phyloP scores from a whole-genome alignment of 2,329 filamentous ascomycete species.

The Neobulgaria alba region DNA sequence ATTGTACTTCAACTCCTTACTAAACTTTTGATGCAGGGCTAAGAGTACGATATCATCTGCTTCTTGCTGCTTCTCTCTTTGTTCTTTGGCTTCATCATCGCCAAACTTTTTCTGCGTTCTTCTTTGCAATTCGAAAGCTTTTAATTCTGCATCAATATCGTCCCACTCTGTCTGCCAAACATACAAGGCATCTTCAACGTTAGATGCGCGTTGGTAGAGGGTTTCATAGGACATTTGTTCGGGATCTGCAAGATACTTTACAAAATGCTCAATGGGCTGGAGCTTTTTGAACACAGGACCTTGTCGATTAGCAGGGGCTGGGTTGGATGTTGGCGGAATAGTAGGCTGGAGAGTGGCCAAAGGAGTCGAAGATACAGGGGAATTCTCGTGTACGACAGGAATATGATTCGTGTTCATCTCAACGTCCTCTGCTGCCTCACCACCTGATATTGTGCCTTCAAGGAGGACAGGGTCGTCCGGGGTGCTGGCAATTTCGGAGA shows the following conservation, averaged over 20 bases:
- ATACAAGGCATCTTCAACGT: conserved; percentile 14
- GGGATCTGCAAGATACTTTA: conserved; percentile 19
- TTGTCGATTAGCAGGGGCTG: background rate
- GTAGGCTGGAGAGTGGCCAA: background rate
- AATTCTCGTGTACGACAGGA: too few species aligned
- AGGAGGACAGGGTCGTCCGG: too few species aligned
- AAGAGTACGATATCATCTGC: conserved; percentile 4
- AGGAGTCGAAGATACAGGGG: background rate
- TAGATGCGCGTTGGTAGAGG: conserved; percentile 19
- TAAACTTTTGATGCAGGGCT: background rate
- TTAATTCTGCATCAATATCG: conserved; percentile 19
- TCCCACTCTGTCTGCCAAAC: conserved; percentile 24
- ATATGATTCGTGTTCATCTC: too few species aligned
- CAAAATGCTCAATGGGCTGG: conserved; percentile 16
- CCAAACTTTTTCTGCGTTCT: conserved; percentile 12
- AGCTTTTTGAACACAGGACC: conserved; percentile 21
- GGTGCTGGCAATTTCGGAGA: background rate
- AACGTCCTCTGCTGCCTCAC: too few species aligned
- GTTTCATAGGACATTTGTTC: conserved; percentile 20
- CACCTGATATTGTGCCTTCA: too few species aligned
- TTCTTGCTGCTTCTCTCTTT: conserved; percentile 8
- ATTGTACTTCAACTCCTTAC: background rate
- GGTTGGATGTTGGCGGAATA: too few species aligned
- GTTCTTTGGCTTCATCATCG: conserved; percentile 8
- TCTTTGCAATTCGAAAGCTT: conserved; percentile 17